Conservation (phyloP, 331 rosid species). For the Spiraea crenata region DNA sequence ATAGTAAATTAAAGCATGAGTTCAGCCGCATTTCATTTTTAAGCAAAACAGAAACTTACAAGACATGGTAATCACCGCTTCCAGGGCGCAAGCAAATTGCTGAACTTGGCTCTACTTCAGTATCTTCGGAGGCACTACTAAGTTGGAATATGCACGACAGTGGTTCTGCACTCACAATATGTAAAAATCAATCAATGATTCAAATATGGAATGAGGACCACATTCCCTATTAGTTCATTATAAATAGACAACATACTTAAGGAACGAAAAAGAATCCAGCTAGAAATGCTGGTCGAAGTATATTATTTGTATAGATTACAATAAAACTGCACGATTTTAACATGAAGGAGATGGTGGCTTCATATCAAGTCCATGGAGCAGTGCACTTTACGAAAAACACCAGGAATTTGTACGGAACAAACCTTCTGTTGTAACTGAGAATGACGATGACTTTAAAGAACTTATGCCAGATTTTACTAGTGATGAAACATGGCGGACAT, state of each 20-base stretch:
- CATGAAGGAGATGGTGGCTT: not conserved
- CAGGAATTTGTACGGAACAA: conserved; percentile 14
- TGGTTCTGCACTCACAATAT: conserved; percentile 61
- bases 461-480: conserved; percentile 72
- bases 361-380: not conserved
- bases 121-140: conserved; percentile 70
- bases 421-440: conserved; percentile 63
- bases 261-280: not conserved
- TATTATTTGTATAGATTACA: not conserved
- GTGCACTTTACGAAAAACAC: not conserved
- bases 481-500: conserved; percentile 69
- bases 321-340: not conserved
- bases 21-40: too few species aligned
- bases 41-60: conserved; percentile 55
- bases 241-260: not conserved
- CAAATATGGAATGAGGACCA: not conserved
- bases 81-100: conserved; percentile 69
- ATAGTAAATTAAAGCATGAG: too few species aligned
- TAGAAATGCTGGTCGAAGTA: not conserved
- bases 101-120: conserved; percentile 50
- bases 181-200: conserved; percentile 9
- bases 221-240: too few species aligned
- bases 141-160: conserved; percentile 71
- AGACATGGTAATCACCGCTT: conserved; percentile 78
- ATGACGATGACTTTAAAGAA: conserved; percentile 56